A percentile compares a stretch with the other conserved stretches of the same genome.
Conservation (phyloP, 1,284 basidiomycete species). For the Cystobasidium slooffiae region DNA sequence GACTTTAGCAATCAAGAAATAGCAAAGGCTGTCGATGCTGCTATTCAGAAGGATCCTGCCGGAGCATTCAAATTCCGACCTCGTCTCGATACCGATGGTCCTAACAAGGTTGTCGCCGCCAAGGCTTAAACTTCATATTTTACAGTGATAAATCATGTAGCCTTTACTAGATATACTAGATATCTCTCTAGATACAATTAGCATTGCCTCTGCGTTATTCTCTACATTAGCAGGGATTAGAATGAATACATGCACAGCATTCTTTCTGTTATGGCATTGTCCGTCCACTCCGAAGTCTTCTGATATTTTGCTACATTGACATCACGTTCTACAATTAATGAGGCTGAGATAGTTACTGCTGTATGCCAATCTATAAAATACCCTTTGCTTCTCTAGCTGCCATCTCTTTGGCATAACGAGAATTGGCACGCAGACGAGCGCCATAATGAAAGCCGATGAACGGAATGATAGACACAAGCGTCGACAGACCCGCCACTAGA, state of each 20-base stretch:
- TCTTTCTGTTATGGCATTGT: too few relatives aligned
- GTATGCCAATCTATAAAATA: background rate
- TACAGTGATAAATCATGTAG: background rate
- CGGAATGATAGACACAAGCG: constrained; percentile 27
- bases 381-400: constrained; percentile 9
- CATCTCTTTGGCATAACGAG: constrained; percentile 35
- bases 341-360: background rate
- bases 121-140: background rate
- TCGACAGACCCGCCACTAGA: constrained; percentile 28
- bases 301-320: too few relatives aligned
- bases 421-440: constrained; percentile 11
- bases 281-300: too few relatives aligned
- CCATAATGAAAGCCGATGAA: constrained; percentile 34
- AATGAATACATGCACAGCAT: too few relatives aligned
- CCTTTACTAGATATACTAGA: constrained; percentile 1
- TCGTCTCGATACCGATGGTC: constrained; percentile 41
- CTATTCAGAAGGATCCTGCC: constrained; percentile 34
- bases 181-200: too few relatives aligned
- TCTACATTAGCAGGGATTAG: too few relatives aligned
- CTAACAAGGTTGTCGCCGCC: constrained; percentile 49
- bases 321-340: background rate
- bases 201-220: too few relatives aligned
- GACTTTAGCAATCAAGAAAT: constrained; percentile 39
- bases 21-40: constrained; percentile 41
- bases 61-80: constrained; percentile 40